phyloP scores from a whole-genome alignment of 148 eudicot genomes.

The Selenicereus undatus region DNA sequence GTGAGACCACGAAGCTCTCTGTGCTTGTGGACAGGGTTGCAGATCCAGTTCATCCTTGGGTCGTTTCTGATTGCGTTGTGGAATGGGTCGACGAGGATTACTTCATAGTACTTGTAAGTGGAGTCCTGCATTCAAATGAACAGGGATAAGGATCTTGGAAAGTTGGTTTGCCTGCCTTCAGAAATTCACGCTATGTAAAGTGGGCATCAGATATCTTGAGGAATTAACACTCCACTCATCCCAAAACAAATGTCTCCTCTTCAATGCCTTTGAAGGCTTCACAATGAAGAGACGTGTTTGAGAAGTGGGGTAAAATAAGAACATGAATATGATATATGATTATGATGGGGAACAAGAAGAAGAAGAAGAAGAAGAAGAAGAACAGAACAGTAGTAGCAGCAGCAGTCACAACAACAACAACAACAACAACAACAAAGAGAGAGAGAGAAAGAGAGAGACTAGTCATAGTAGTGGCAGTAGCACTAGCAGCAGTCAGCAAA shows the following conservation, averaged over 20 bases:
- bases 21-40: constrained; percentile 59
- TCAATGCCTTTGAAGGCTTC: background rate
- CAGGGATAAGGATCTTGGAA: background rate
- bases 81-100: constrained; percentile 48
- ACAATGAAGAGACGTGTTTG: background rate
- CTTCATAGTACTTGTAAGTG: constrained; percentile 53
- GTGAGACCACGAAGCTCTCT: constrained; percentile 56
- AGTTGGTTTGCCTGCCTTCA: background rate
- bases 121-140: constrained; percentile 34
- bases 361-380: background rate
- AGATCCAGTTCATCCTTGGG: constrained; percentile 55
- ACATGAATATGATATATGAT: background rate
- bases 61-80: constrained; percentile 44
- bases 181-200: background rate
- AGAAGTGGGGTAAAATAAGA: background rate
- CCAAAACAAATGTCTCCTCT: background rate
- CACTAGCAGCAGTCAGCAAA: background rate
- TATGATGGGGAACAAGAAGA: background rate
- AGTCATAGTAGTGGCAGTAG: background rate
- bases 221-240: background rate
- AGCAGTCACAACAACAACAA: background rate
- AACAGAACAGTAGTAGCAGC: background rate
- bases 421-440: background rate
- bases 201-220: background rate
- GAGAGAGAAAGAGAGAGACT: background rate